Conservation (phyloP, 192 early-diverging fungal genomes). For the Obelidium mucronatum region DNA sequence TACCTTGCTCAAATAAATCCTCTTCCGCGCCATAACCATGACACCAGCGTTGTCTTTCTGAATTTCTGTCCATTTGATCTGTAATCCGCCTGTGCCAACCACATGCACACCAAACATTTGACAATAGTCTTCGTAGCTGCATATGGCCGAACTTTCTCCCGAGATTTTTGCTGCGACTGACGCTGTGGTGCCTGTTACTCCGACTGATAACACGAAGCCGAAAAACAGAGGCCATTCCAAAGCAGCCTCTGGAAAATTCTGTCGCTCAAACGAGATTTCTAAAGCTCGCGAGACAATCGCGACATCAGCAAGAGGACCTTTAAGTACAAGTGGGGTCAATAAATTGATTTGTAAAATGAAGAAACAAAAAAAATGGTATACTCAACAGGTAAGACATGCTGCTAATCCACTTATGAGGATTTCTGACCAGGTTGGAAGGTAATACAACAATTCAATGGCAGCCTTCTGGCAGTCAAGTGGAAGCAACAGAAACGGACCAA, state of each 20-base stretch:
- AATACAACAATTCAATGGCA: slow-evolving; percentile 19
- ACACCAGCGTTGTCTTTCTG: no score
- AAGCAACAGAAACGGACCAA: slow-evolving; percentile 17
- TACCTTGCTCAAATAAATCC: neutral
- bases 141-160: neutral
- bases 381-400: slow-evolving; percentile 6
- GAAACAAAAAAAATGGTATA: neutral
- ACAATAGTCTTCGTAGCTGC: neutral
- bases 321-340: neutral
- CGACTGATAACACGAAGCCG: slow-evolving; percentile 15
- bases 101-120: neutral
- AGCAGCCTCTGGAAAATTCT: neutral
- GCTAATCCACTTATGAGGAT: slow-evolving; percentile 17
- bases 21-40: neutral
- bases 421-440: slow-evolving; percentile 1
- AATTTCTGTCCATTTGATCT: no score
- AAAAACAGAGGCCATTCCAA: neutral
- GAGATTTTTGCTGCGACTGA: neutral
- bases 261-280: slow-evolving; percentile 14
- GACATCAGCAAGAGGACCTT: neutral
- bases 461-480: slow-evolving; percentile 15
- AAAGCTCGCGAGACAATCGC: slow-evolving; percentile 5
- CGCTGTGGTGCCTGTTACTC: slow-evolving; percentile 3
- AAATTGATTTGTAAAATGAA: neutral
- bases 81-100: neutral